phyloP scores from a whole-genome alignment of 345 rosid genomes.

The Eucalyptus leucophloia region DNA sequence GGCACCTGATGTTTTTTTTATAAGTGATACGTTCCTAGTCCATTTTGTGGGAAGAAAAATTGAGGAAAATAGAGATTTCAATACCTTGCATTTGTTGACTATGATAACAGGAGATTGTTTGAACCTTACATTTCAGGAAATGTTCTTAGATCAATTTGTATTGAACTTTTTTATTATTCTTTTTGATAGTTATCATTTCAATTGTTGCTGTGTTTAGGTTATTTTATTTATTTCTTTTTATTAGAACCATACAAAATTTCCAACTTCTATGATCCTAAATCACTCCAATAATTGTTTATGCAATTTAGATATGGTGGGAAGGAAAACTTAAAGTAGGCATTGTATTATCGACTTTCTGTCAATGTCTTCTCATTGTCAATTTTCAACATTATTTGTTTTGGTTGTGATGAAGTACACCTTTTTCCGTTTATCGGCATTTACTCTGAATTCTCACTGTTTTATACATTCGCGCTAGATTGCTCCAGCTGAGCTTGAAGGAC shows the following conservation, averaged over 20 bases:
- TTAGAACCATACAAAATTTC: not conserved
- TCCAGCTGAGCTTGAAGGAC: slow-evolving; percentile 96
- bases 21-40: not conserved
- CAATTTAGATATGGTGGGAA: not conserved
- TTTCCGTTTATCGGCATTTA: not conserved
- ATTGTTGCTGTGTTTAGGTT: not conserved
- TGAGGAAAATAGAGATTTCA: not conserved
- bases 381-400: not conserved
- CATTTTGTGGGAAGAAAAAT: not conserved
- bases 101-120: not conserved
- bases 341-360: not conserved
- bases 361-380: not conserved
- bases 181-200: not conserved
- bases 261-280: not conserved
- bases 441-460: not conserved
- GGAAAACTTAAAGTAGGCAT: not conserved
- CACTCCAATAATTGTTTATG: not conserved
- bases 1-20: not conserved
- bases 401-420: not conserved
- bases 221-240: not conserved
- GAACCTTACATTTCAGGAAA: not conserved
- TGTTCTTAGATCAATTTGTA: not conserved
- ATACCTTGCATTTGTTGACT: not conserved
- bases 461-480: slow-evolving; percentile 44
- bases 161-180: not conserved